phyloP scores from a whole-genome alignment of 441 rosid species.

The Populus trichocarpa region DNA sequence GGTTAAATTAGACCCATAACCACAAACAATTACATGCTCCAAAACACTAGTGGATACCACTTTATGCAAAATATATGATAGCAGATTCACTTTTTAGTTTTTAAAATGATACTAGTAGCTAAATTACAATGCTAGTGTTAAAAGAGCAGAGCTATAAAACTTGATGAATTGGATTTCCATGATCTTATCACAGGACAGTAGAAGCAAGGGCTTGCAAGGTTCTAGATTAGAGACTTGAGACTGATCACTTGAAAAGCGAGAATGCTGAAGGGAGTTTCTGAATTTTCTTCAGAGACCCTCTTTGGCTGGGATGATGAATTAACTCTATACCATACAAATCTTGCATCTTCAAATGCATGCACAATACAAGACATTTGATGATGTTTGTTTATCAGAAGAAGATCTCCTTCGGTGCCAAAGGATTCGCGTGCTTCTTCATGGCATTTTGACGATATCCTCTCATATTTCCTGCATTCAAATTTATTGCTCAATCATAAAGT shows the following conservation, averaged over 20 bases:
- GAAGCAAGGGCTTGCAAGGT: not conserved
- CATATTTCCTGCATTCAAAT: conserved; percentile 46
- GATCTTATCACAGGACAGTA: not conserved
- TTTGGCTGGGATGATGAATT: not conserved
- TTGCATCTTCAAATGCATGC: not conserved
- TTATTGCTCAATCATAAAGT: not conserved
- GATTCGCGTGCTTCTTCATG: conserved; percentile 77
- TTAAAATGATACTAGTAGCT: not conserved
- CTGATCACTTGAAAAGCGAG: not conserved
- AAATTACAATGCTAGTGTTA: not conserved
- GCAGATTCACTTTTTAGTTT: not conserved
- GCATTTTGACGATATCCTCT: conserved; percentile 62
- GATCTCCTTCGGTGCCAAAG: conserved; percentile 93
- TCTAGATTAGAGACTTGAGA: not conserved
- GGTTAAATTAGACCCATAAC: not conserved
- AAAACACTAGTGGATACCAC: not conserved
- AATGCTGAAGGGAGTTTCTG: not conserved
- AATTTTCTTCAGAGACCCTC: not conserved
- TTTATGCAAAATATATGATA: not conserved
- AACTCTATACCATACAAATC: not conserved
- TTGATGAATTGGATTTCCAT: not conserved
- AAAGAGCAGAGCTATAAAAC: not conserved
- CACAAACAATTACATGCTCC: not conserved
- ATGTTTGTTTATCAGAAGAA: conserved; percentile 59
- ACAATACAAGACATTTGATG: not conserved